Base-by-base conservation (phyloP, 2,329 filamentous ascomycete species). In the Ophiostoma novo-ulmi region DNA sequence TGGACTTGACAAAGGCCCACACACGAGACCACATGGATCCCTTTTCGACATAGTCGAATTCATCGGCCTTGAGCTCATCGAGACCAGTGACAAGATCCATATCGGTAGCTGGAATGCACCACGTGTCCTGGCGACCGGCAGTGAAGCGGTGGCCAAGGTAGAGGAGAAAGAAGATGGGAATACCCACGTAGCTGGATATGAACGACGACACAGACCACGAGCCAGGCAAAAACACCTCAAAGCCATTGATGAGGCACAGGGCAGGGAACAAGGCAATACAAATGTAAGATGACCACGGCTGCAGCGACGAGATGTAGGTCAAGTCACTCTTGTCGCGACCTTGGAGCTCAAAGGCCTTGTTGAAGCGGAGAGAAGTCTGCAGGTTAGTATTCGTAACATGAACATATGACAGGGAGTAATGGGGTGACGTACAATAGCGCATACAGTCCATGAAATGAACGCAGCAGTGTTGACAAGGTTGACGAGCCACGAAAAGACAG, bases 401-500 rank as follows among this genome's bases (percentile, higher is more conserved):
- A 5, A n/a, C 20, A 48, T 5, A 48, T 14, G 14, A 5, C 8
- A 20, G 17, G n/a, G 44, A 7, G 17, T 17, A 48, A n/a, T 7
- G 1, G n/a, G 1, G 7, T 2, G n/a, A 61, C 55, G 6, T 61
- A 77, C 78, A 5, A 81, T 70, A 1, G 81, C 75, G 8, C 82
- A 76, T 26, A 76, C 76, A 35, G 81, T 73, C 81, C 81, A 83
- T 72, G 80, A 80, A n/a, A 82, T 75, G 7, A 80, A 76, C 1
- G 79, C 81, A 68, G 81, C 81, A 1, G 82, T 78, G 2, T 80
- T 82, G 26, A 80, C 78, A 1, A 82, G 75, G 38, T 77, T 80
- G 17, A 82, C 78, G 17, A 83, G 78, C 72, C 81, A 82, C 0
- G 76, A 75, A 67, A 83, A 83, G 0, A 82, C 0, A 61, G 55